phyloP scores from a whole-genome alignment of 2,329 filamentous ascomycete species.

The Pseudocercospora eumusae region DNA sequence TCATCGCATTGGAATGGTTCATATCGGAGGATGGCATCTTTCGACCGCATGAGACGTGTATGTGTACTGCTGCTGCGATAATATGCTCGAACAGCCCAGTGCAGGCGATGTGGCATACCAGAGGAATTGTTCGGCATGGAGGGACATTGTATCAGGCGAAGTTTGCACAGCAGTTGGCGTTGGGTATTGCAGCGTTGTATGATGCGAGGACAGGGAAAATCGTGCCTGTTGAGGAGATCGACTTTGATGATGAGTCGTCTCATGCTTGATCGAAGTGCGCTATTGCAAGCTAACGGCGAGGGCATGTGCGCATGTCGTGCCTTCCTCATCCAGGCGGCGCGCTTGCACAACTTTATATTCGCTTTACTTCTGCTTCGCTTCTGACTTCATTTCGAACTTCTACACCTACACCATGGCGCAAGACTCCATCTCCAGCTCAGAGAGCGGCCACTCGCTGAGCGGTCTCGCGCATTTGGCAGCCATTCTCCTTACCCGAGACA shows the following conservation, averaged over 20 bases:
- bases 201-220: conserved; percentile 13
- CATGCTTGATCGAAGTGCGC: conserved; percentile 13
- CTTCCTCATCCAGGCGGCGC: no score
- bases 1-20: conserved; percentile 10
- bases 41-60: conserved; percentile 16
- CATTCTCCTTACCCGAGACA: no score
- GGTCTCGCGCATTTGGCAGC: no score
- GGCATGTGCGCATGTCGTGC: no score
- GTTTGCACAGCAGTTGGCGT: conserved; percentile 19
- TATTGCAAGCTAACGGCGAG: no score
- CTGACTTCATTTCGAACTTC: no score
- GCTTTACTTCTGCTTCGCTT: no score
- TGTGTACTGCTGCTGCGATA: conserved; percentile 20
- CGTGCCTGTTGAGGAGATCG: conserved; percentile 18
- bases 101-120: conserved; percentile 23
- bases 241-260: conserved; percentile 14
- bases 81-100: conserved; percentile 16
- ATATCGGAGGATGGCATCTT: conserved; percentile 17
- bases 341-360: no score
- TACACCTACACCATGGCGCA: no score
- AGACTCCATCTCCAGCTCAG: no score
- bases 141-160: conserved; percentile 19
- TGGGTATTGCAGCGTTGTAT: conserved; percentile 20
- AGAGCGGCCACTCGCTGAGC: no score
- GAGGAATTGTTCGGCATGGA: conserved; percentile 24